Evolutionary conservation across 768 basidiomycete species (phyloP).

Genomic region (Leccinellum albellum): DNA sequence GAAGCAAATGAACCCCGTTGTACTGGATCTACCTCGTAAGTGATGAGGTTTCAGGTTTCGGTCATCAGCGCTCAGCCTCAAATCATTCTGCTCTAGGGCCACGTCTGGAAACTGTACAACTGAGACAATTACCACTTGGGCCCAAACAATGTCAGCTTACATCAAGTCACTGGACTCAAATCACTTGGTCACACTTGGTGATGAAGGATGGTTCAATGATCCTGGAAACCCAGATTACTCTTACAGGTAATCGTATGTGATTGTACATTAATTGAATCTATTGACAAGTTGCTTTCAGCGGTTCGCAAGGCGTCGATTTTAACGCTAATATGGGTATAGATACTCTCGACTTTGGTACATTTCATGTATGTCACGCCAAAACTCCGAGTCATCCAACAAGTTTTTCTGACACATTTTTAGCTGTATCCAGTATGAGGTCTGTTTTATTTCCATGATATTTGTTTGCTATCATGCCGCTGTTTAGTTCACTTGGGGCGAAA

Average conservation of each 20-base stretch:
- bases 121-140: slow-evolving; percentile 53
- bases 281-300: slow-evolving; percentile 30
- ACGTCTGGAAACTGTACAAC: slow-evolving; percentile 34
- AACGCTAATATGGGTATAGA: slow-evolving; percentile 53
- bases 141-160: slow-evolving; percentile 50
- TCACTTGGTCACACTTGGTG: slow-evolving; percentile 60
- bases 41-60: background rate
- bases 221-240: slow-evolving; percentile 46
- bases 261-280: background rate
- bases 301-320: slow-evolving; percentile 59
- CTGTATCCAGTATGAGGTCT: background rate
- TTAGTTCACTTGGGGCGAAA: background rate
- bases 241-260: slow-evolving; percentile 39
- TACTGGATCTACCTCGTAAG: slow-evolving; percentile 9
- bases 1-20: slow-evolving; percentile 18
- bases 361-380: slow-evolving; percentile 45
- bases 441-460: background rate
- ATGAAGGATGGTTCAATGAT: slow-evolving; percentile 62
- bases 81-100: background rate
- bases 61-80: background rate
- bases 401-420: background rate
- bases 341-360: slow-evolving; percentile 64
- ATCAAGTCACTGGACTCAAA: slow-evolving; percentile 63
- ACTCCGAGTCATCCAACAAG: too few relatives aligned
- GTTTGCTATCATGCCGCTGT: background rate